Evolutionary conservation across 2,329 filamentous ascomycete genomes (phyloP), one percentile per base, ranked within the genome.

Genomic region (Aspergillus caelatus): DNA sequence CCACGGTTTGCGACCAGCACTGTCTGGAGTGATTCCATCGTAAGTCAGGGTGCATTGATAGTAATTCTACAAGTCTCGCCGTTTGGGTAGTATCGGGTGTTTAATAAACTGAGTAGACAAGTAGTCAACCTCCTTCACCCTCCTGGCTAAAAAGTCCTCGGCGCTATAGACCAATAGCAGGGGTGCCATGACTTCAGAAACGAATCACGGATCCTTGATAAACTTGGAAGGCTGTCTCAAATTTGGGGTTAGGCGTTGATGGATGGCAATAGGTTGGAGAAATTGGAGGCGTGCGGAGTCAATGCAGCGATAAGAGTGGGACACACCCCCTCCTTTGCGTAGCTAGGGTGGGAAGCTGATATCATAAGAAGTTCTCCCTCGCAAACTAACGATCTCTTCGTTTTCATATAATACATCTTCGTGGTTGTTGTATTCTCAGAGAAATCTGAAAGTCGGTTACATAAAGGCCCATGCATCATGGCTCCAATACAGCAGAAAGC

Each of bases 1-100:
- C 85, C 86, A 53, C 86, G 79, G 71, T 89, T 88, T 11, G 86
- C 86, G 55, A 89, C 80, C 14, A 89, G 74, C 21, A 88, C 67
- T 14, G 78, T 84, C 69, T 83, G 83, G 39, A 86, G 62, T n/a
- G 61, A 67, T 60, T 78, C 73, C 78, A 79, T 77, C 32, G 50
- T 60, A 34, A 54, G 28, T 36, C 14, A 36, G 28, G 19, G 50
- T 23, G 34, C 28, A 57, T 30, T 19, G 12, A 19, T 48, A 7
- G 11, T 52, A 30, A n/a, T 39, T 4, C 48, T 12, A 11, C 9
- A 11, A n/a, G 46, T 46, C 28, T n/a, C 6, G 48, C 30, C 8
- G 32, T n/a, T 23, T 21, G 41, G 57, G 53, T 10, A 11, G n/a
- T 21, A 30, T 41, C 26, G 19, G 23, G 7, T 12, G 43, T 36